Evolutionary conservation across 208 protist species (phyloP).

Genomic region (Strigomonas culicis): DNA sequence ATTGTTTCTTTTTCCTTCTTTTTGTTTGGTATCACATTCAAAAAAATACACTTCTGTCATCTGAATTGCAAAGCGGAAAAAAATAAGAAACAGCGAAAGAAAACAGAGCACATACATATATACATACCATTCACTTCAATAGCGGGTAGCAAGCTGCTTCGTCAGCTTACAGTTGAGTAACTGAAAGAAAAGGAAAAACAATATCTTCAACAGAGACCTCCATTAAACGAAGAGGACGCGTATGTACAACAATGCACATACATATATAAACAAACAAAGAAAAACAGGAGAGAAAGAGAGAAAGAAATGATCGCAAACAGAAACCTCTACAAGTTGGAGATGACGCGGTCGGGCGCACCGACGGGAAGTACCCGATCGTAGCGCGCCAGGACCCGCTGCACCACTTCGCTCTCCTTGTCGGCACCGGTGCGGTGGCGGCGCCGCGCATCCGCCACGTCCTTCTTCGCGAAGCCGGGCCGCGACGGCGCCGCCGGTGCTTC

Average conservation of each 20-base stretch:
- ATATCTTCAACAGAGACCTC: no score
- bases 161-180: background rate
- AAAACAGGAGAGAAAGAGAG: constrained; percentile 5
- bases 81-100: background rate
- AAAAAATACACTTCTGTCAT: background rate
- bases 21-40: background rate
- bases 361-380: no score
- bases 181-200: background rate
- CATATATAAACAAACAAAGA: background rate
- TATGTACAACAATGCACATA: background rate
- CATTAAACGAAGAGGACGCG: no score
- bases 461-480: no score
- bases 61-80: constrained; percentile 1
- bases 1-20: background rate
- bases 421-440: background rate
- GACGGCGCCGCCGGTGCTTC: no score
- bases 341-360: no score
- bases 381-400: background rate
- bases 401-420: background rate
- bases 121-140: background rate
- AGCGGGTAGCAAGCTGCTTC: background rate
- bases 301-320: no score
- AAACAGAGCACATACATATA: background rate
- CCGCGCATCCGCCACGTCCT: no score
- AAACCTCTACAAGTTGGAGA: no score